Conservation (phyloP, 768 basidiomycete genomes). For the Leccinum disarticulatum region DNA sequence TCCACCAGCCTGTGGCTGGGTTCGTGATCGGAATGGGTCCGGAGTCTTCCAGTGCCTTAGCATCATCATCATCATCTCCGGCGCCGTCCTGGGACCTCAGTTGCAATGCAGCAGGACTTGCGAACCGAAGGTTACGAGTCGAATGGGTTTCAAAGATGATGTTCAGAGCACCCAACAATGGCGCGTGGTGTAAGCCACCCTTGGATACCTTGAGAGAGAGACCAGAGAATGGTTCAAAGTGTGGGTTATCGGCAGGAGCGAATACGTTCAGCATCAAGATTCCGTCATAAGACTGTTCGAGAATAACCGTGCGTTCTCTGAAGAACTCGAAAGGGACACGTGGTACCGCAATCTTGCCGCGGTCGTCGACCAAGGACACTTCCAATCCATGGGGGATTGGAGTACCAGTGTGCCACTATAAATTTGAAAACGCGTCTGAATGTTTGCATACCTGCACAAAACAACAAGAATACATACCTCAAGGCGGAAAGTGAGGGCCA, state of each 20-base stretch:
- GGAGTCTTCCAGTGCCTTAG: neutral
- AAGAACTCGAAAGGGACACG: neutral
- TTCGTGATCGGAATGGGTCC: slow-evolving; percentile 8
- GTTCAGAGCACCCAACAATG: slow-evolving; percentile 12
- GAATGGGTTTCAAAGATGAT: slow-evolving; percentile 11
- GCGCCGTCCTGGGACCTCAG: neutral
- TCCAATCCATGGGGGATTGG: neutral
- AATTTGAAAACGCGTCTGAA: neutral
- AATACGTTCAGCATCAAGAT: slow-evolving; percentile 8
- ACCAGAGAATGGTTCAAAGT: slow-evolving; percentile 11
- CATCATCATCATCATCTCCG: too few relatives aligned
- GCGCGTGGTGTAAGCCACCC: neutral
- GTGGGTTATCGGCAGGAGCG: neutral
- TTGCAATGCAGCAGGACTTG: slow-evolving; percentile 8
- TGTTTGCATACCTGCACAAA: neutral
- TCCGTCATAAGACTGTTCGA: slow-evolving; percentile 5
- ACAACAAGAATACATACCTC: neutral
- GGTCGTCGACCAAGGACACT: slow-evolving; percentile 10
- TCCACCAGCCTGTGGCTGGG: slow-evolving; percentile 16
- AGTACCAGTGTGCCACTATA: slow-evolving; percentile 5
- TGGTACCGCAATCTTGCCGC: neutral
- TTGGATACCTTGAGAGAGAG: slow-evolving; percentile 6
- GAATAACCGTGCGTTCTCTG: neutral
- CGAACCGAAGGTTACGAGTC: slow-evolving; percentile 12
- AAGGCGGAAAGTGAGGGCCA: neutral